A percentile compares a stretch with the other conserved stretches of the same genome.
phyloP scores from a whole-genome alignment of 1,139 yeast species.

The Suhomyces maxii region DNA sequence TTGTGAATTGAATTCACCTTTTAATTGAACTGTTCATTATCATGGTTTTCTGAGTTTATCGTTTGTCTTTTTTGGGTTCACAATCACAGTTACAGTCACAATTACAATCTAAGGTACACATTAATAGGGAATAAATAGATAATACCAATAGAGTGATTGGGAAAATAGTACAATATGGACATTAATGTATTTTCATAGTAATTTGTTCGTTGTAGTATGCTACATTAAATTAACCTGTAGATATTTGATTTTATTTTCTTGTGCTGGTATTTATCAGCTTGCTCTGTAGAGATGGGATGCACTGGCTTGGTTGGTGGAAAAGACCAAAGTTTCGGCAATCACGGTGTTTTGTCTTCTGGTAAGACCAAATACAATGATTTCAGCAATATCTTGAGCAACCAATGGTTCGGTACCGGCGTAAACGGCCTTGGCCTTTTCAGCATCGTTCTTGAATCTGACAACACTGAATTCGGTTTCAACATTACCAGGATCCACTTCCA shows the following conservation, averaged over 20 bases:
- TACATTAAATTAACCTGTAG: no score
- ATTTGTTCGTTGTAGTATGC: no score
- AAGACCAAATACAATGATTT: constrained; percentile 68
- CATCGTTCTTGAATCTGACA: constrained; percentile 75
- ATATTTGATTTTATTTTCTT: background rate
- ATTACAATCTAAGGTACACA: no score
- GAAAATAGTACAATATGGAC: no score
- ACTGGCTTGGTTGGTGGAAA: constrained; percentile 79
- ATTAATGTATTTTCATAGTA: no score
- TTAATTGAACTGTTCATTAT: no score
- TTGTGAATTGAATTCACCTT: no score
- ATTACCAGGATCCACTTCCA: constrained; percentile 85
- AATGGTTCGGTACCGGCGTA: constrained; percentile 75
- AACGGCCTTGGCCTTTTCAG: constrained; percentile 64
- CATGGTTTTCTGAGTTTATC: no score
- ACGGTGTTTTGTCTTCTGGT: constrained; percentile 75
- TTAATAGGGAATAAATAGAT: no score
- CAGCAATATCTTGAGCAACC: constrained; percentile 78
- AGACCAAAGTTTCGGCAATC: constrained; percentile 73
- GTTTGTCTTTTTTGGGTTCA: no score
- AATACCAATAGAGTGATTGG: no score
- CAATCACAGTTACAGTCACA: no score
- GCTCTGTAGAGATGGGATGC: constrained; percentile 52
- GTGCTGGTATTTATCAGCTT: background rate
- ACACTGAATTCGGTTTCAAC: constrained; percentile 86